Base-by-base conservation (phyloP, 495 filamentous ascomycete genomes). In the Talaromyces liani region DNA sequence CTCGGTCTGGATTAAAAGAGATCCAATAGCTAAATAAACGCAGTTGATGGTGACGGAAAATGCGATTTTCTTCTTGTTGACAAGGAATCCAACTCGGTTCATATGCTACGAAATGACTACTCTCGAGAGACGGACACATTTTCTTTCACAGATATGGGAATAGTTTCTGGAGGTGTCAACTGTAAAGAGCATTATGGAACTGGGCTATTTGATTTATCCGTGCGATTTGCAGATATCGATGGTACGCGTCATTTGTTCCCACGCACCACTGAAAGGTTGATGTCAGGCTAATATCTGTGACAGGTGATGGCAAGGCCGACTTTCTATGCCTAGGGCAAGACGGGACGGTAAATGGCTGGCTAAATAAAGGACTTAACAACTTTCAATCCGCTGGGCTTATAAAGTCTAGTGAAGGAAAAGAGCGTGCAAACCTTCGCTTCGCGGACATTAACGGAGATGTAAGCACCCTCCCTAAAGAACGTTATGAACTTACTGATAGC, bases 281-380 rank as follows among this genome's bases (percentile, higher is more conserved):
- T 55, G 9, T 55, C 22, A 22, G 27, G 51, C 51, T 55, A 55
- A 55, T 4, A 8, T 55, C 51, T 55, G 25, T 4, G 51, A 29
- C 4, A 55, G 69, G 72, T 36, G 68, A 77, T 57, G 73, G 69
- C 4, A 39, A 58, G 24, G 65, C 66, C 41, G 72, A 73, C 59
- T 72, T 67, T 31, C 45, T 70, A n/a, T 70, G 65, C 47, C 64
- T 72, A n/a, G 62, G 63, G 9, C 31, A 20, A 9, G 59, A 71
- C 55, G 69, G 67, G 1, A 39, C 10, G 4, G 51, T 45, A 0
- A 65, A 64, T 61, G 55, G 55, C 27, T 58, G 27, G 22, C 55
- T 58, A 12, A 58, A 58, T 33, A 34, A 58, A 33, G 55, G 27
- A 27, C 22, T 27, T 6, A 31, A n/a, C 20, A 27, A 27, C 55